phyloP scores from a whole-genome alignment of 1,284 basidiomycete species.

The Melanopsichium pennsylvanicum region DNA sequence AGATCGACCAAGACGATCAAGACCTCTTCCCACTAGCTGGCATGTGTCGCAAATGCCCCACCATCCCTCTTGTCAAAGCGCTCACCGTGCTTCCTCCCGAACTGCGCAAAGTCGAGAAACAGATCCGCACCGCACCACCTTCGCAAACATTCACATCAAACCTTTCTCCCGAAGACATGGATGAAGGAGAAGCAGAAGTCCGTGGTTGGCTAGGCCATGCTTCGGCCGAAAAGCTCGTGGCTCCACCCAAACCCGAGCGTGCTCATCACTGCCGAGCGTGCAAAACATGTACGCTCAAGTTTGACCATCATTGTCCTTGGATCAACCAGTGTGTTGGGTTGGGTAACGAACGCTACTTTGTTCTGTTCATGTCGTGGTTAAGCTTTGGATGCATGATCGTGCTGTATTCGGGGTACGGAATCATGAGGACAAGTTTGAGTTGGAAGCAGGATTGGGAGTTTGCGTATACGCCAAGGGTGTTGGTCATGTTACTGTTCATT shows the following conservation, averaged over 20 bases:
- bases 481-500: conserved; percentile 73
- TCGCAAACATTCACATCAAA: conserved; percentile 21
- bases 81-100: conserved; percentile 59
- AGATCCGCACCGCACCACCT: conserved; percentile 30
- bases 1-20: conserved; percentile 43
- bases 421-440: conserved; percentile 19
- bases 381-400: conserved; percentile 53
- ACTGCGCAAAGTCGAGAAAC: conserved; percentile 53
- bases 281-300: conserved; percentile 88
- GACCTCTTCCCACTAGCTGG: conserved; percentile 53
- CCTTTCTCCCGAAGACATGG: conserved; percentile 40
- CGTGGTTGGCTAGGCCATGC: conserved; percentile 54
- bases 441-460: conserved; percentile 70
- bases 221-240: conserved; percentile 57
- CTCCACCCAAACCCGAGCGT: conserved; percentile 79
- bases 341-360: conserved; percentile 93
- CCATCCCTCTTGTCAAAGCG: conserved; percentile 51
- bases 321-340: conserved; percentile 95
- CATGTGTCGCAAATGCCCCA: conserved; percentile 62
- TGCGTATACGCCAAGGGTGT: conserved; percentile 74
- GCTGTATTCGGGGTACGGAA: conserved; percentile 26
- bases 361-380: conserved; percentile 81
- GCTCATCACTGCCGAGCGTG: conserved; percentile 95
- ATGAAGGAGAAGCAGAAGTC: conserved; percentile 59
- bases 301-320: conserved; percentile 74